Evolutionary conservation across 2,329 filamentous ascomycete genomes (phyloP), one percentile per base, ranked within the genome.

Genomic region (Colletotrichum simmondsii): DNA sequence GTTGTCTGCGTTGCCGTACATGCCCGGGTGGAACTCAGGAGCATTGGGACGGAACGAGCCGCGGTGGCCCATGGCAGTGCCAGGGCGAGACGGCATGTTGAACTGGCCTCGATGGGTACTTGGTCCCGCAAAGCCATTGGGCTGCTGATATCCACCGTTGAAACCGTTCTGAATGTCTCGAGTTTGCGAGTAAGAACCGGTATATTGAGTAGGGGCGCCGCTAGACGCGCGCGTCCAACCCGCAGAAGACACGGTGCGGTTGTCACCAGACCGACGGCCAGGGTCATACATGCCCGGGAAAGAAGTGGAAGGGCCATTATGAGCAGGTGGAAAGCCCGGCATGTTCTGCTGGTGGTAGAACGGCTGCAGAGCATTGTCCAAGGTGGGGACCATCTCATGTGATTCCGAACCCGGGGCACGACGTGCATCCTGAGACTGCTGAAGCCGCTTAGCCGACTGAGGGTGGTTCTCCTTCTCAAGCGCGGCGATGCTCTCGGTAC

Each of bases 11-110:
- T n/a, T 10, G 24, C 58, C 71, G 22, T 37, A 53, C 30, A 68
- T 71, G 71, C 75, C 67, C 16, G 79, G 80, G 30, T 79, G 80
- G 30, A 81, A 81, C 66, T 83, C 81, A 5, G 78, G 76, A n/a
- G 79, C 80, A 42, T 77, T 79, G 42, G 80, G 78, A 10, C 80
- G 78, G 73, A 83, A 84, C 73, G 75, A 30, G 30, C 35, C 28
- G 16, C 62, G 72, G 19, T 74, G 58, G 22, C 65, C 65, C 61
- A 75, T 75, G 35, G 68, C 54, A 62, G 68, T 72, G 26, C 62
- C 49, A 53, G 72, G 68, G 14, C 74, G 73, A 52, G 49, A 28
- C 8, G 56, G 68, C 58, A 65, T 58, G 37, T 49, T 35, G 19
- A 54, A 54, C 24, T 37, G 63, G 5, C 49, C 52, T 26, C 52